Evolutionary conservation across 164 flowering plant genomes (phyloP), one percentile per base, ranked within the genome.

Genomic region (Stephania cephalantha): DNA sequence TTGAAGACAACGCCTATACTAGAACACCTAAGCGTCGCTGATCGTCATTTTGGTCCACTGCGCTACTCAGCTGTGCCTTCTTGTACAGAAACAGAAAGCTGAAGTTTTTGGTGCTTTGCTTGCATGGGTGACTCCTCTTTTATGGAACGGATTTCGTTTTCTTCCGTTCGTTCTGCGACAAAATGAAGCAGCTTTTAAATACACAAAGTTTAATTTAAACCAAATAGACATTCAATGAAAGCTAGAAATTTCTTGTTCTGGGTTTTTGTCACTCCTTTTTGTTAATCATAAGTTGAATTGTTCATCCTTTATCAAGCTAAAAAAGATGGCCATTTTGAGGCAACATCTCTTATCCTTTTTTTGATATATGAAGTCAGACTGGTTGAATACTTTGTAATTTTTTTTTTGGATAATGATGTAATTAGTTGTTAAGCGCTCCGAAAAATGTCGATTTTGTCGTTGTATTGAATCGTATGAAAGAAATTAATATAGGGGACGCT

Each of bases 1-100:
- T 73, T 82, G 64, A 75, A 75, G 65, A 31, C 73, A 71, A 77
- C 73, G 8, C 84, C 86, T 22, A 5, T 87, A 6, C 35, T 84
- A 58, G 78, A 80, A 52, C 76, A 79, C 77, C 72, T 82, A 46
- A 7, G 75, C 46, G 31, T 65, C n/a, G 4, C 52, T 66, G 72
- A 72, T 78, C 46, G 7, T 52, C 71, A 20, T 71, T 74, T 65
- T 70, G 71, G 18, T 13, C 69, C 75, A 10, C 66, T 65, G 58
- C 71, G 77, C 17, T 74, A 69, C 52, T 78, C 67, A 9, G 67
- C 80, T 20, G 72, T 77, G 64, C 20, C 66, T 61, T 8, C n/a
- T 61, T n/a, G 66, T 61, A 61, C 66, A 61, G 20, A 61, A 61
- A 35, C 42, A 35, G 42, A 35, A 2, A 7, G n/a, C 66, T n/a